These are phyloP conservation scores for Syzygium jambos DNA, from an alignment of 345 rosid genomes.

Conservation along the genomic window DNA sequence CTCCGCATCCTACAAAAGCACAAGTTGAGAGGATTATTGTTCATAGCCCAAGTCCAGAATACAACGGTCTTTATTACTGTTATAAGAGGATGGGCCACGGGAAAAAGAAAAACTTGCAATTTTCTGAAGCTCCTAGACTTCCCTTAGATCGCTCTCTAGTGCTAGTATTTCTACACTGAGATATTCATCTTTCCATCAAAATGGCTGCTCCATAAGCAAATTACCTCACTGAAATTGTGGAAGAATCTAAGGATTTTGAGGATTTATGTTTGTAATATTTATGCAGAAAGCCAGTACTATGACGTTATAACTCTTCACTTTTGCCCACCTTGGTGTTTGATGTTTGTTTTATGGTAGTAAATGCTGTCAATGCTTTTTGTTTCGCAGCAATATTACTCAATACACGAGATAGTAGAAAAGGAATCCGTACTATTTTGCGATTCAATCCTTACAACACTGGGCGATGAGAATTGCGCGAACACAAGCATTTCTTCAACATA, in stretches of 20 bases:
- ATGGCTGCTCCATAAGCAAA: rapidly evolving
- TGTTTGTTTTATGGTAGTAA: neutral
- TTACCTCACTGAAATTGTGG: neutral
- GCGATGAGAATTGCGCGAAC: rapidly evolving
- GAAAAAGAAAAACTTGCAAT: neutral
- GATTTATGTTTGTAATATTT: neutral
- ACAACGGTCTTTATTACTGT: neutral
- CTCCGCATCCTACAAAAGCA: neutral
- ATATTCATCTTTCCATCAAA: neutral
- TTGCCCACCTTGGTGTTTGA: neutral
- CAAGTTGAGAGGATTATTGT: neutral
- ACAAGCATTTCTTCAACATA: neutral
- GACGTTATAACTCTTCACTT: neutral
- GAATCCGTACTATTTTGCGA: neutral
- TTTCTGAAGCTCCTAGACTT: neutral
- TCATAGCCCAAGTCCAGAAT: neutral
- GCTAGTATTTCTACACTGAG: rapidly evolving
- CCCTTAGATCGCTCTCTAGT: neutral
- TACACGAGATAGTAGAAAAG: rapidly evolving
- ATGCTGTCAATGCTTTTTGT: neutral
- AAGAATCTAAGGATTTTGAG: neutral
- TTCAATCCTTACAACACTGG: neutral
- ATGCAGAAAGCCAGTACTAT: neutral
- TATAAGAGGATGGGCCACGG: neutral
- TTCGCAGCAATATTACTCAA: neutral